Percentiles rank a stretch among this genome's conserved stretches.
Evolutionary conservation across 805 yeast species (phyloP).

Genomic region (Metschnikowia corniflorae): DNA sequence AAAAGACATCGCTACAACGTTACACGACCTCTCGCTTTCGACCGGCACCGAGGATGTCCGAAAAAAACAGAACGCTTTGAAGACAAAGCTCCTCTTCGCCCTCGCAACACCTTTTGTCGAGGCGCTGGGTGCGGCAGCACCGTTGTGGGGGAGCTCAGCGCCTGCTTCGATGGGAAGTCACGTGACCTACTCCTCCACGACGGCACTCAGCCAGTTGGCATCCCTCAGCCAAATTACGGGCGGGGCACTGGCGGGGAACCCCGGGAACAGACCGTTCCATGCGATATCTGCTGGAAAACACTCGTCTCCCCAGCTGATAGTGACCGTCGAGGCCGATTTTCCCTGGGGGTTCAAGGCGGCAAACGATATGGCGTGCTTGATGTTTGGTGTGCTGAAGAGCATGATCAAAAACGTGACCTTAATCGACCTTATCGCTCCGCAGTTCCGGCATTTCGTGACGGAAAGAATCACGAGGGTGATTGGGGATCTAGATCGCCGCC

Average conservation of each 20-base stretch:
- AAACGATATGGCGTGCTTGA: slow-evolving; percentile 83
- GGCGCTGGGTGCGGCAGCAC: slow-evolving; percentile 29
- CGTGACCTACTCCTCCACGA: slow-evolving; percentile 24
- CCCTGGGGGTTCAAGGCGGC: slow-evolving; percentile 86
- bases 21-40: slow-evolving; percentile 55
- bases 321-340: slow-evolving; percentile 66
- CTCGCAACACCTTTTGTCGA: slow-evolving; percentile 66
- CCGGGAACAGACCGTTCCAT: slow-evolving; percentile 51
- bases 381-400: slow-evolving; percentile 74
- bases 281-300: slow-evolving; percentile 66
- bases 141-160: slow-evolving; percentile 14
- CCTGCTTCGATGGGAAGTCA: slow-evolving; percentile 4
- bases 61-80: slow-evolving; percentile 39
- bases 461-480: slow-evolving; percentile 42
- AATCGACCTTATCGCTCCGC: slow-evolving; percentile 74
- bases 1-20: slow-evolving; percentile 46
- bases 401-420: slow-evolving; percentile 61
- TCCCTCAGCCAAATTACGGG: slow-evolving; percentile 3
- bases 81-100: slow-evolving; percentile 53
- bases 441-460: slow-evolving; percentile 66
- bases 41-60: slow-evolving; percentile 28
- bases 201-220: slow-evolving; percentile 27
- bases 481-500: slow-evolving; percentile 11
- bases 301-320: slow-evolving; percentile 75
- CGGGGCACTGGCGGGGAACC: slow-evolving; percentile 16